Evolutionary conservation across 768 basidiomycete species (phyloP).

Genomic region (Rhodosporidiobolus sp.): DNA sequence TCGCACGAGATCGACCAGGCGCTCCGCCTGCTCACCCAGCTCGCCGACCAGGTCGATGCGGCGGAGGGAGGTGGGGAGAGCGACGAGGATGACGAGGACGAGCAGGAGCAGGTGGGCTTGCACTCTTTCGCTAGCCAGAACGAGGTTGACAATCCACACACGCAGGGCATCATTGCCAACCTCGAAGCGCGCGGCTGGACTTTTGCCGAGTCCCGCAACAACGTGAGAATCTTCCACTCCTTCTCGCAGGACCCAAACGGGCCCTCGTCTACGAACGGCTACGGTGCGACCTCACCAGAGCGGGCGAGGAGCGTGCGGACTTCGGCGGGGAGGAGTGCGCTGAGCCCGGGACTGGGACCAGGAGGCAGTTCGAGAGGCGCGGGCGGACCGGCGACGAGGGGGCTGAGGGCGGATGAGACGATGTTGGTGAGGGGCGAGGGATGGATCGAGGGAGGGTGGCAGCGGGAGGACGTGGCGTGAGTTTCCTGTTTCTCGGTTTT

Average conservation of each 20-base stretch:
- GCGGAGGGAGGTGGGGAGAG: neutral
- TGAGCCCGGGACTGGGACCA: neutral
- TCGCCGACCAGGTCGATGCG: slow-evolving; percentile 1
- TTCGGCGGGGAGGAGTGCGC: neutral
- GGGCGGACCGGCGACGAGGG: neutral
- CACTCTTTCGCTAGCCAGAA: neutral
- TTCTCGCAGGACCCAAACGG: neutral
- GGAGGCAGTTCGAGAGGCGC: neutral
- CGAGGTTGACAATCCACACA: neutral
- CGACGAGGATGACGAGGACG: neutral
- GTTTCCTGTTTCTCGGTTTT: neutral
- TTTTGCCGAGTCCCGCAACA: slow-evolving; percentile 9
- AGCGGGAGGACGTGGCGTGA: slow-evolving; percentile 29
- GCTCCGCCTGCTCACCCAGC: neutral
- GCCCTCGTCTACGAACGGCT: neutral
- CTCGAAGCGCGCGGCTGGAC: slow-evolving; percentile 28
- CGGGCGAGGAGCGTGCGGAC: neutral
- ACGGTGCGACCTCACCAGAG: neutral
- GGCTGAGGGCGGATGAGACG: slow-evolving; percentile 23
- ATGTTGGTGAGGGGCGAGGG: slow-evolving; percentile 33
- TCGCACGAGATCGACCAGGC: neutral
- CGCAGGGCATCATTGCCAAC: slow-evolving; percentile 31
- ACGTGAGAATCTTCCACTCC: slow-evolving; percentile 29
- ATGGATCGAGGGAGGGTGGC: slow-evolving; percentile 35
- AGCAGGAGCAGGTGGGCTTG: neutral